Base-by-base conservation (phyloP, 2,329 filamentous ascomycete genomes). In the Cladophialophora yegresii region DNA sequence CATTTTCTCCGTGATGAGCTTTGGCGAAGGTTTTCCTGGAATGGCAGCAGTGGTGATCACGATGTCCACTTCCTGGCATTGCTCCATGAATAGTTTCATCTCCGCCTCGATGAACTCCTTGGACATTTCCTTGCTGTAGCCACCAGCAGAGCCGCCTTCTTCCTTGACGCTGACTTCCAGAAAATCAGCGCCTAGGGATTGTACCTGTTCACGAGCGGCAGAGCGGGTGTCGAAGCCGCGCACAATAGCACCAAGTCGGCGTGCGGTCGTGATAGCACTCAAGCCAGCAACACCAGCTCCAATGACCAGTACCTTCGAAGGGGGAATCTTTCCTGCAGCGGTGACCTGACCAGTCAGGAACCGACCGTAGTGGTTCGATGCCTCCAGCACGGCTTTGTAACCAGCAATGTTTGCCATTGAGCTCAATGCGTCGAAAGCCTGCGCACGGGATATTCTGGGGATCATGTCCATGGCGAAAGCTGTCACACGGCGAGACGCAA, bases 331-430 rank as follows among this genome's bases (percentile, higher is more conserved):
- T 64, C 92, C 92, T 60, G 92, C 92, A 58, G 92, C 92, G 4
- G 92, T 96, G 16, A 93, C 90, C 75, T 96, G 92, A 30, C 92
- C 92, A 12, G 92, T 96, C 70, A 96, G 78, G 73, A 96, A 96
- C 53, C 92, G 87, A 58, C 92, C 92, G 76, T 96, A 96, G 68
- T 89, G 87, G 76, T 96, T 96, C 13, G 91, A 93, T 1, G 92
- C 92, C 76, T 96, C 92, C 50, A 96, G 80, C 1, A 96, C 91
- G 47, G 92, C 92, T 77, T 96, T 96, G 79, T 96, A 96, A 0
- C 92, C 92, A 23, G 92, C 91, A 78, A 96, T 96, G 72, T 96
- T 96, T 65, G 92, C 92, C 92, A 96, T 96, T 9, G 90, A 95
- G 75, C 91, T 85, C 62, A 96, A 82, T 0, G 91, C 92, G 77